Percentiles rank a stretch among this genome's conserved stretches.
These are phyloP conservation scores for Ogataea nakhonphanomensis DNA, from an alignment of 805 yeast genomes.

Conservation along the genomic window DNA sequence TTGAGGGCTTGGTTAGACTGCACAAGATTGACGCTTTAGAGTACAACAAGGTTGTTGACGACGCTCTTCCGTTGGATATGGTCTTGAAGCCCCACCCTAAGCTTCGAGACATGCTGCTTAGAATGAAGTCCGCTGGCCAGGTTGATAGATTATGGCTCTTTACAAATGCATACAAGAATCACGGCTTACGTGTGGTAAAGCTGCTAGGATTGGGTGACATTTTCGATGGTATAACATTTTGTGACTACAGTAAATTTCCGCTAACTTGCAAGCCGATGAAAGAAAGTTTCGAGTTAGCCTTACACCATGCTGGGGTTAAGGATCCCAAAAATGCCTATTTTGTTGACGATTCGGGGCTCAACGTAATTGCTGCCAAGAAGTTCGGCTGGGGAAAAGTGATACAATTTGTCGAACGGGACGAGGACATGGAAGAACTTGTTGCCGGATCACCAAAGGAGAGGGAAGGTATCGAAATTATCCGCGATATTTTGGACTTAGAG, in stretches of 20 bases:
- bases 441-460: conserved; percentile 33
- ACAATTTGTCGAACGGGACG: conserved; percentile 72
- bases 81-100: conserved; percentile 63
- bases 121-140: conserved; percentile 42
- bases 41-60: conserved; percentile 87
- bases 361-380: conserved; percentile 67
- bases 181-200: conserved; percentile 75
- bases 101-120: conserved; percentile 50
- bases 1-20: conserved; percentile 76
- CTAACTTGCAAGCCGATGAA: conserved; percentile 89
- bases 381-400: conserved; percentile 71
- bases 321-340: conserved; percentile 56
- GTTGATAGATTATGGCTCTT: conserved; percentile 83
- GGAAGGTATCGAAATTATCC: conserved; percentile 48
- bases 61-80: conserved; percentile 79
- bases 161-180: conserved; percentile 92
- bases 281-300: conserved; percentile 60
- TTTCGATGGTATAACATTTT: conserved; percentile 90
- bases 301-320: conserved; percentile 57
- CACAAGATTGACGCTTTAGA: conserved; percentile 82
- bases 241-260: conserved; percentile 74
- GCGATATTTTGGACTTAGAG: conserved; percentile 54
- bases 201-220: conserved; percentile 86
- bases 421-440: conserved; percentile 41
- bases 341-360: conserved; percentile 83